Evolutionary conservation across 805 yeast species (phyloP), one percentile per base, ranked within the genome.

Genomic region (Sugiyamaella floridensis): DNA sequence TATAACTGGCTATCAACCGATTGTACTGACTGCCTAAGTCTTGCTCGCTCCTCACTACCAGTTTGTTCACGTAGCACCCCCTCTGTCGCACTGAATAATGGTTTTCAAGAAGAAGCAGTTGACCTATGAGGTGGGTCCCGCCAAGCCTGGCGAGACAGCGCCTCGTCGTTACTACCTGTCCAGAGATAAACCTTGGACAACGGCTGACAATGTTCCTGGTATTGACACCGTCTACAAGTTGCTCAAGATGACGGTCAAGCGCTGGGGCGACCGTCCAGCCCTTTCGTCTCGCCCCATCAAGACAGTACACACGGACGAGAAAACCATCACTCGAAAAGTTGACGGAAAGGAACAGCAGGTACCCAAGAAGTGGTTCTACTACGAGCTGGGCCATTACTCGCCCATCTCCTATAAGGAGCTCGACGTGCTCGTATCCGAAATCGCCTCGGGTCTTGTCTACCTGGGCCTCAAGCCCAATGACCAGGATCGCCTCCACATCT

Each of bases 361-460:
- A 48, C 89, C 86, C 64, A 93, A 93, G 73, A 83, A 83, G 50
- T 93, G 99, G 99, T 71, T 77, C 51, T 92, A 74, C 70, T 93
- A 79, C 67, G 97, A 93, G 71, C 72, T 85, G 64, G 77, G 88
- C 8, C 79, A 80, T 45, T 93, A 89, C 73, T 71, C 81, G 54
- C 85, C 76, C 69, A 76, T 82, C 51, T 76, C 84, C 6, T 89
- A 74, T 67, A 72, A 72, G 32, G 79, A 89, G 63, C 73, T 88
- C 50, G 69, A 70, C 51, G 65, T 70, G 43, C 65, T 75, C 20
- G 74, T 82, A 57, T 73, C 75, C 57, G 68, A 72, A 55, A 75
- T 79, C 56, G 93, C 95, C 57, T 78, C 82, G 54, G 99, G 97
- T 56, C 76, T 93, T 53, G 75, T 80, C 49, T 75, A 81, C 60